phyloP scores from a whole-genome alignment of 208 protist species.

The Wallacemonas sp. region DNA sequence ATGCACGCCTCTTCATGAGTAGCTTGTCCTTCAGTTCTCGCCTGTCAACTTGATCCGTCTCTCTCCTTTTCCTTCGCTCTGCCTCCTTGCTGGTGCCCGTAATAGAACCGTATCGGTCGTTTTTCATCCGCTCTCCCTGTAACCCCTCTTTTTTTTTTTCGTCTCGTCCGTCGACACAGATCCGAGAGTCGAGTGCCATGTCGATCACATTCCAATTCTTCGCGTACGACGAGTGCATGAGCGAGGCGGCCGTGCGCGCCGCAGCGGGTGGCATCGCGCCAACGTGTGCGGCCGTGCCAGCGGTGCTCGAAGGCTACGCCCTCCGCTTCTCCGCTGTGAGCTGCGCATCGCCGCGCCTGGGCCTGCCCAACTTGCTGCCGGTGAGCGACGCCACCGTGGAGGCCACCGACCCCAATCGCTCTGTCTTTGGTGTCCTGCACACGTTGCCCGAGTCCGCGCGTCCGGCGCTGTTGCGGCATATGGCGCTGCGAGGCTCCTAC shows the following conservation, averaged over 20 bases:
- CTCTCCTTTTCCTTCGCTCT: no score
- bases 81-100: no score
- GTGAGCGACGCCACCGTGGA: slow-evolving; percentile 2
- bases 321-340: slow-evolving; percentile 44
- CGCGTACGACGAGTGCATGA: slow-evolving; percentile 37
- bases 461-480: slow-evolving; percentile 32
- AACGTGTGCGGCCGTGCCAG: slow-evolving; percentile 11
- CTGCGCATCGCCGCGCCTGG: slow-evolving; percentile 32
- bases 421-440: slow-evolving; percentile 41
- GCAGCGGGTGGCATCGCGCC: not conserved
- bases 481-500: slow-evolving; percentile 41
- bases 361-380: slow-evolving; percentile 32
- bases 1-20: no score
- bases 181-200: slow-evolving; percentile 19
- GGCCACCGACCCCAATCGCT: not conserved
- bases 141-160: no score
- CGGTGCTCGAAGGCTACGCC: slow-evolving; percentile 23
- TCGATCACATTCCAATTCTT: slow-evolving; percentile 35
- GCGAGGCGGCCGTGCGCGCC: slow-evolving; percentile 14
- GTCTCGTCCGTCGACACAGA: no score
- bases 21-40: no score
- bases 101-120: no score
- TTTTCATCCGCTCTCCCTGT: no score
- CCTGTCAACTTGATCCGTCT: no score
- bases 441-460: slow-evolving; percentile 24